A percentile compares a stretch with the other conserved stretches of the same genome.
Conservation (phyloP, 1,284 basidiomycete species). For the Termitomyces sp. region DNA sequence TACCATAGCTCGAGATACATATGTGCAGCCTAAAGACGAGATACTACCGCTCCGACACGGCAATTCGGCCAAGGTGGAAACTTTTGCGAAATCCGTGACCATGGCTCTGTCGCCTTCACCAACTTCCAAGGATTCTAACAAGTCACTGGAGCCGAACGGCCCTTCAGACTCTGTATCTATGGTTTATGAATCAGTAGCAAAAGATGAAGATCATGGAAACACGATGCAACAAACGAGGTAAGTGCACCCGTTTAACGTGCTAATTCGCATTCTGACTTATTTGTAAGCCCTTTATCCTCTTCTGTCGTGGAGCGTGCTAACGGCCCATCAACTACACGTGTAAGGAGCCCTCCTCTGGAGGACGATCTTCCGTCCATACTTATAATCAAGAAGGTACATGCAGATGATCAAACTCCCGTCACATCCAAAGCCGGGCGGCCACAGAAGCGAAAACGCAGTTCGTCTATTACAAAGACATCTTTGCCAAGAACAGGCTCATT, state of each 20-base stretch:
- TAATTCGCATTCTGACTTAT: background rate
- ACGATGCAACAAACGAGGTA: background rate
- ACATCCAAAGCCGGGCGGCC: slow-evolving; percentile 7
- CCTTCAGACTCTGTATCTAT: background rate
- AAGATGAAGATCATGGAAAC: background rate
- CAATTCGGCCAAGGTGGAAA: background rate
- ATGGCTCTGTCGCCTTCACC: background rate
- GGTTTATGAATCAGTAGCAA: background rate
- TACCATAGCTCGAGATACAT: background rate
- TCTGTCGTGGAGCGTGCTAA: background rate
- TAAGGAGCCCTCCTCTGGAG: slow-evolving; percentile 6
- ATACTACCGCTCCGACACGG: background rate
- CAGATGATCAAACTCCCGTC: slow-evolving; percentile 5
- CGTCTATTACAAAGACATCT: slow-evolving; percentile 10
- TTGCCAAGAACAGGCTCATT: slow-evolving; percentile 7
- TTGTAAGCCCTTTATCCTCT: slow-evolving; percentile 2
- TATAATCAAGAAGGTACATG: slow-evolving; percentile 15
- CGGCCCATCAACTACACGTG: background rate
- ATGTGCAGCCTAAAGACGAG: background rate
- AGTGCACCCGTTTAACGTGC: background rate
- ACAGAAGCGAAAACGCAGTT: slow-evolving; percentile 23
- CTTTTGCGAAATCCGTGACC: background rate
- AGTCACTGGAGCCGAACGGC: background rate
- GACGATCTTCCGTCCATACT: slow-evolving; percentile 20
- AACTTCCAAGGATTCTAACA: background rate